Evolutionary conservation across 768 basidiomycete genomes (phyloP), one percentile per base, ranked within the genome.

Genomic region (Leccinum broughii): DNA sequence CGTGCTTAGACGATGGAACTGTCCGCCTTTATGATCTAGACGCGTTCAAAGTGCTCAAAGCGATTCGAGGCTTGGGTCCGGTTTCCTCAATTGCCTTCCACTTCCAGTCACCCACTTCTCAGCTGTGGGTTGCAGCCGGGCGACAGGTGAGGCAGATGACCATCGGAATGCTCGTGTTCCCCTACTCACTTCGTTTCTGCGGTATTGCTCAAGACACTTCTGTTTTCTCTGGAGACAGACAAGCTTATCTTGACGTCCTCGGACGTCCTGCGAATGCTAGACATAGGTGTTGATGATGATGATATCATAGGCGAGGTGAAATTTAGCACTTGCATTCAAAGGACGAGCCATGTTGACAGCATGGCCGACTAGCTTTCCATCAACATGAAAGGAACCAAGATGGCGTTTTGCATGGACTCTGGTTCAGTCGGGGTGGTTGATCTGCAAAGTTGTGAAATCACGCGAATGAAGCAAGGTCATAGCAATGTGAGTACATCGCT

Each of bases 251-350:
- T 84, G 65, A 75, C 73, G 0, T 65, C 68, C 13, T 76, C 78
- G 37, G 86, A 92, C 66, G 85, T 85, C 3, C 58, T 76, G 26
- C 44, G 70, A 17, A 67, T 62, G 1, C 64, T 89, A n/a, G 76
- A 81, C 4, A 60, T 90, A 9, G 80, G 81, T 10, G 76, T 77
- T 39, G 74, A 80, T 26, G 80, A 83, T 0, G 81, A 81, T 3
- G 88, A 92, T 59, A 74, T 81, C 9, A 57, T 90, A 61, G 90
- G 92, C 68, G 88, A 92, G n/a, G n/a, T n/a, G n/a, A n/a, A n/a
- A n/a, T n/a, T n/a, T n/a, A n/a, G n/a, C n/a, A n/a, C n/a, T n/a
- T n/a, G n/a, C n/a, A n/a, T n/a, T n/a, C n/a, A n/a, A n/a, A n/a
- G n/a, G n/a, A n/a, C n/a, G 7, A 55, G n/a, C 51, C 77, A 61